Conservation (phyloP, 768 basidiomycete genomes). For the Tephrocybe sp. region DNA sequence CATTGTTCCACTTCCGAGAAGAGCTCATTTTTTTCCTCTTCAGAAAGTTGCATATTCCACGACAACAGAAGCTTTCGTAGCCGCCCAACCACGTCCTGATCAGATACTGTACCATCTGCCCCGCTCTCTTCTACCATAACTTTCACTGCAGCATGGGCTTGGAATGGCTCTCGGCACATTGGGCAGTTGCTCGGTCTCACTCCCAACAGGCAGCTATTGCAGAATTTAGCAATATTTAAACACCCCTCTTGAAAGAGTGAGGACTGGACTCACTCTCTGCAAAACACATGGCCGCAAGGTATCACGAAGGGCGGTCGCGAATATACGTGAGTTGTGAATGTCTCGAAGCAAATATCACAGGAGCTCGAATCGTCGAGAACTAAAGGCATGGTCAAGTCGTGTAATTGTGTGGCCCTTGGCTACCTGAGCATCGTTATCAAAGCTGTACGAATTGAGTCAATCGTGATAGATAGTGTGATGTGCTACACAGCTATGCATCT, state of each 20-base stretch:
- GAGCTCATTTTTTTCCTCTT: neutral
- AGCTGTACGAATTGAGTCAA: no score
- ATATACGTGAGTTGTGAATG: constrained; percentile 47
- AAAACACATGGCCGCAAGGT: constrained; percentile 76
- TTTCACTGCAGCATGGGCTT: constrained; percentile 4
- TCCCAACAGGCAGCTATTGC: constrained; percentile 11
- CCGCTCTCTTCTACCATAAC: constrained; percentile 6
- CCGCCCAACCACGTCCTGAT: neutral
- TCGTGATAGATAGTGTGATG: no score
- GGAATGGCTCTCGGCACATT: constrained; percentile 13
- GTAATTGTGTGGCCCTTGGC: neutral
- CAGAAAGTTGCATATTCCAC: constrained; percentile 1
- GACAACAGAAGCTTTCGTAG: constrained; percentile 6
- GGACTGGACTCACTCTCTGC: constrained; percentile 48
- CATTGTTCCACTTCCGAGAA: constrained; percentile 7
- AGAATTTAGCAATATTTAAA: neutral
- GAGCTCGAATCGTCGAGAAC: constrained; percentile 65
- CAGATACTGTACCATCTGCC: neutral
- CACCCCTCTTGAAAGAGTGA: neutral
- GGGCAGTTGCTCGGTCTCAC: constrained; percentile 12
- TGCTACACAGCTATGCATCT: no score
- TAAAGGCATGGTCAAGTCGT: constrained; percentile 28
- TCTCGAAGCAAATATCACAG: constrained; percentile 74
- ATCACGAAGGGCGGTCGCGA: constrained; percentile 63
- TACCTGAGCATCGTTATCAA: neutral